These are phyloP conservation scores for Fusarium sp. DNA, from an alignment of 2,329 filamentous ascomycete species.

Conservation along the genomic window DNA sequence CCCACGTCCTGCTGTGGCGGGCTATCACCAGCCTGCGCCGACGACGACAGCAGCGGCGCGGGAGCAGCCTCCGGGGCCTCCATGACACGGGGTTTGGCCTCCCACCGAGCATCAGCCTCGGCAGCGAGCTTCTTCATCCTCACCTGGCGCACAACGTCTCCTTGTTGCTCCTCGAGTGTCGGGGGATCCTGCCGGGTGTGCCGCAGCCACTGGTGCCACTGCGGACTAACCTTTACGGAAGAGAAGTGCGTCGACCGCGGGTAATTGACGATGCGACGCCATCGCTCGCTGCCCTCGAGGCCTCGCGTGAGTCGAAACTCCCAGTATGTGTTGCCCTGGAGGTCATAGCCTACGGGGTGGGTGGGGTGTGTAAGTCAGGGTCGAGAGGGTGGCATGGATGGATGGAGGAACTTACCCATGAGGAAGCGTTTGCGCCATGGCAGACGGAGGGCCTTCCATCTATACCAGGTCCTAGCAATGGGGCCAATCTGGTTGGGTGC, in stretches of 20 bases:
- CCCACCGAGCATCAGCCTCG: slow-evolving; percentile 72
- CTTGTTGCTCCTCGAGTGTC: slow-evolving; percentile 65
- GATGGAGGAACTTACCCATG: slow-evolving; percentile 58
- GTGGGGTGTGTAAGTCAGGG: slow-evolving; percentile 34
- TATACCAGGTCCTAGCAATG: slow-evolving; percentile 61
- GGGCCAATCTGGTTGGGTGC: slow-evolving; percentile 51
- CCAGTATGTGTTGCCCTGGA: slow-evolving; percentile 76
- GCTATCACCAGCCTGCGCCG: background rate
- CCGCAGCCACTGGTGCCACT: slow-evolving; percentile 77
- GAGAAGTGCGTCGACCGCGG: slow-evolving; percentile 64
- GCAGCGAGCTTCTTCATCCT: slow-evolving; percentile 67
- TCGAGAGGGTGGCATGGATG: background rate
- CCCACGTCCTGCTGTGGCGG: slow-evolving; percentile 8
- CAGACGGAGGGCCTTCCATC: slow-evolving; percentile 70
- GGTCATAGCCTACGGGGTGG: slow-evolving; percentile 64
- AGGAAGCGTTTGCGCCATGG: slow-evolving; percentile 74
- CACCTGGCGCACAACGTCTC: slow-evolving; percentile 63
- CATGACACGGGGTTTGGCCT: slow-evolving; percentile 64
- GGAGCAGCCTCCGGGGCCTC: slow-evolving; percentile 46
- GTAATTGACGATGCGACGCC: slow-evolving; percentile 72
- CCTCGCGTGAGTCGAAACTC: slow-evolving; percentile 67
- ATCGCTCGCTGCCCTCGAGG: slow-evolving; percentile 53
- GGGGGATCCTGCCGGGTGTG: slow-evolving; percentile 67
- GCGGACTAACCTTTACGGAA: slow-evolving; percentile 67
- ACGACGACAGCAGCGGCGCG: slow-evolving; percentile 30